These are phyloP conservation scores for Xylariaceae sp. DNA, from an alignment of 2,329 filamentous ascomycete species.

Conservation along the genomic window DNA sequence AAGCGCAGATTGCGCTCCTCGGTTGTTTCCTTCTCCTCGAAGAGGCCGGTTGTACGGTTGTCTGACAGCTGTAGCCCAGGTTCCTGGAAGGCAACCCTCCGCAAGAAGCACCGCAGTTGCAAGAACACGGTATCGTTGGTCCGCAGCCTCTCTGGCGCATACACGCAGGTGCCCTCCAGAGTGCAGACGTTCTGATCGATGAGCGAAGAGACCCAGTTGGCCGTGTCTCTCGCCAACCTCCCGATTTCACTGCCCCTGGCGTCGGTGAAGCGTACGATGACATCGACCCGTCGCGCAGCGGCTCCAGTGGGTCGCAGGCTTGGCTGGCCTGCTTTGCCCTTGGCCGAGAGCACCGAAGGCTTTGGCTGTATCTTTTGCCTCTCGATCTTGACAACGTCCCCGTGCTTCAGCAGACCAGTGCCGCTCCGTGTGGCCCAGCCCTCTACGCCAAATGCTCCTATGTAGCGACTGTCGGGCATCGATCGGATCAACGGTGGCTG, in stretches of 20 bases:
- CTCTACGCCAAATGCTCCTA: conserved; percentile 85
- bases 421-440: conserved; percentile 91
- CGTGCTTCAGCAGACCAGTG: conserved; percentile 64
- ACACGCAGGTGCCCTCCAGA: conserved; percentile 85
- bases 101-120: conserved; percentile 71
- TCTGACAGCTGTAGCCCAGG: conserved; percentile 53
- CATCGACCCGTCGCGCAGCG: conserved; percentile 65
- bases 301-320: too few species aligned
- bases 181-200: conserved; percentile 84
- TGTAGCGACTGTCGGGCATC: conserved; percentile 53
- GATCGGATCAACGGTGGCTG: conserved; percentile 8
- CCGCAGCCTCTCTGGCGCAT: conserved; percentile 72
- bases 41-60: conserved; percentile 66
- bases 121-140: conserved; percentile 94
- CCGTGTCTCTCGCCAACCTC: conserved; percentile 75
- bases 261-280: conserved; percentile 88
- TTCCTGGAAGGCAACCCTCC: conserved; percentile 65
- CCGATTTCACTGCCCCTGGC: conserved; percentile 73
- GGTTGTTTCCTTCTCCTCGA: conserved; percentile 75
- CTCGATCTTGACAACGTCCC: conserved; percentile 79
- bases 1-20: conserved; percentile 80
- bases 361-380: conserved; percentile 66
- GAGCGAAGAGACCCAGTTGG: conserved; percentile 85
- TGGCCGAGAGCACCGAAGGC: conserved; percentile 26
- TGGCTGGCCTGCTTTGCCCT: conserved; percentile 32